These are phyloP conservation scores for Elsinoe fawcettii DNA, from an alignment of 2,329 filamentous ascomycete species.

Conservation along the genomic window DNA sequence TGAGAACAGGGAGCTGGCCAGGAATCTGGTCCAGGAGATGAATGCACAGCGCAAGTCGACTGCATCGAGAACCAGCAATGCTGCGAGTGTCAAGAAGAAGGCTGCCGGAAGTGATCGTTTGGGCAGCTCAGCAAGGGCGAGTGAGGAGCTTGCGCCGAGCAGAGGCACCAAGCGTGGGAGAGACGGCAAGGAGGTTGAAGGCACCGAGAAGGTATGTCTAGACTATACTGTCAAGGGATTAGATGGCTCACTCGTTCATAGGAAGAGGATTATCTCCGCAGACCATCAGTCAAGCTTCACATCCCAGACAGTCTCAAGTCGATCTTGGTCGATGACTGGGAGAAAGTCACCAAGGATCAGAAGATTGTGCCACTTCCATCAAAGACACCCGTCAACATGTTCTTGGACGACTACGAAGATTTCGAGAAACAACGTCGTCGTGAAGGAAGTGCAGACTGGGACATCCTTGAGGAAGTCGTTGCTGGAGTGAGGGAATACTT, in stretches of 20 bases:
- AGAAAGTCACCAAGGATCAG: conserved; percentile 93
- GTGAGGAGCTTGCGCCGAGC: conserved; percentile 62
- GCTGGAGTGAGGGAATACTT: conserved; percentile 88
- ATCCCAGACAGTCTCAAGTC: conserved; percentile 88
- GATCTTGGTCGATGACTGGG: conserved; percentile 94
- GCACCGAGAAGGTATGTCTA: conserved; percentile 60
- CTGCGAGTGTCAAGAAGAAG: conserved; percentile 47
- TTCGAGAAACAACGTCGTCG: conserved; percentile 57
- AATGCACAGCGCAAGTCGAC: conserved; percentile 48
- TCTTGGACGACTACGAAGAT: conserved; percentile 80
- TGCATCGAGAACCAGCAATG: conserved; percentile 34
- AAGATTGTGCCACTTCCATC: conserved; percentile 82
- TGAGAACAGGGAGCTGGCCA: conserved; percentile 85
- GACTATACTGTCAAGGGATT: too few relatives aligned
- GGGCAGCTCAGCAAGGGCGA: conserved; percentile 57
- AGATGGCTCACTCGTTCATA: conserved; percentile 33
- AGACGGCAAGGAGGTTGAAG: conserved; percentile 54
- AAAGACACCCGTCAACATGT: conserved; percentile 62
- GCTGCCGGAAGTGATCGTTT: conserved; percentile 47
- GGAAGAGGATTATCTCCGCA: conserved; percentile 81
- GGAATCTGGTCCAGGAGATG: conserved; percentile 62
- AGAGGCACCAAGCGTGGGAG: conserved; percentile 66
- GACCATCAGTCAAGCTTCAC: conserved; percentile 76
- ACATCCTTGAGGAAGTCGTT: conserved; percentile 84
- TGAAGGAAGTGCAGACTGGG: conserved; percentile 61